phyloP scores from a whole-genome alignment of 352 stramenopile species.

The Globisporangium echinulatum region DNA sequence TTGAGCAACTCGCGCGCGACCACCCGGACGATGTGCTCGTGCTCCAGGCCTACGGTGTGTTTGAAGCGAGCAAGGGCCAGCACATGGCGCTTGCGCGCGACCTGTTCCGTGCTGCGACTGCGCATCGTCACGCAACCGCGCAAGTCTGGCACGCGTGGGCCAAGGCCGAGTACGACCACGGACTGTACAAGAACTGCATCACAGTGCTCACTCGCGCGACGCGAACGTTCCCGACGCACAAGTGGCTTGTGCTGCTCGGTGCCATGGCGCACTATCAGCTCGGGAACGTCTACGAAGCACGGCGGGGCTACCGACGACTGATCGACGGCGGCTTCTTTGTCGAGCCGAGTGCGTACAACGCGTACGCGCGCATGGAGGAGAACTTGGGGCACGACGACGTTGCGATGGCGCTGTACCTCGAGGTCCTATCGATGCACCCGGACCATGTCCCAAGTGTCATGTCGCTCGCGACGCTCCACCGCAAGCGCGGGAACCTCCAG shows the following conservation, averaged over 20 bases:
- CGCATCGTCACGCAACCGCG: conserved; percentile 44
- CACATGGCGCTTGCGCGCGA: conserved; percentile 57
- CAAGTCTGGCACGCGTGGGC: conserved; percentile 86
- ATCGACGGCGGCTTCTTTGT: conserved; percentile 69
- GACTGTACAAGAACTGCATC: conserved; percentile 69
- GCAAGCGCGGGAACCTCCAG: conserved; percentile 37
- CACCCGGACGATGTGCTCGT: conserved; percentile 67
- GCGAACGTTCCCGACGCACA: conserved; percentile 66
- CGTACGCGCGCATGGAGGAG: conserved; percentile 81
- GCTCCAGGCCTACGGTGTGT: conserved; percentile 67
- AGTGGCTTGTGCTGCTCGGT: conserved; percentile 73
- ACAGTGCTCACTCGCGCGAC: conserved; percentile 59
- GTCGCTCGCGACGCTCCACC: conserved; percentile 62
- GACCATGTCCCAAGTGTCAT: conserved; percentile 77
- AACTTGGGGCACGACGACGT: conserved; percentile 66
- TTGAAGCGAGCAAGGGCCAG: conserved; percentile 62
- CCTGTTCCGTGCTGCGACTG: conserved; percentile 49
- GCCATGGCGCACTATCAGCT: conserved; percentile 78
- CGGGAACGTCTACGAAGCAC: conserved; percentile 67
- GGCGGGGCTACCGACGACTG: conserved; percentile 59
- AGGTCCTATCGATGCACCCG: conserved; percentile 48
- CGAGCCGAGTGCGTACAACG: conserved; percentile 72
- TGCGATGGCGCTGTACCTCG: conserved; percentile 54
- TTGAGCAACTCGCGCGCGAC: conserved; percentile 40
- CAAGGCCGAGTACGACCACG: conserved; percentile 75